These are phyloP conservation scores for Populus pruinosa DNA, from an alignment of 345 rosid genomes.

Conservation along the genomic window DNA sequence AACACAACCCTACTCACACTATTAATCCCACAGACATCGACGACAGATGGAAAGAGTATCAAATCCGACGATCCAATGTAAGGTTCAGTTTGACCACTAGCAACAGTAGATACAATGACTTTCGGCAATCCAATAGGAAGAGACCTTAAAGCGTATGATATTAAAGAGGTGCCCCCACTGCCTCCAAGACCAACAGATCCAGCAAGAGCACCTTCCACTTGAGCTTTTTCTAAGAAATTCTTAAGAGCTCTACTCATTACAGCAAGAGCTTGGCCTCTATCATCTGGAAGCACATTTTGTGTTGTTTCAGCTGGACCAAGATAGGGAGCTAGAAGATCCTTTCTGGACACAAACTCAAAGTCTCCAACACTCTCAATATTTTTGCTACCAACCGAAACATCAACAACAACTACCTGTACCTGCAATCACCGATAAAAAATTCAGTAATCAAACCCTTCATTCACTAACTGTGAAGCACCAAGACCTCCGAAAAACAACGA, in stretches of 20 bases:
- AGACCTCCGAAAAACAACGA: background rate
- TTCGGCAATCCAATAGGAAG: conserved; percentile 80
- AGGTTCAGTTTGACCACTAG: conserved; percentile 78
- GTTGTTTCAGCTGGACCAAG: conserved; percentile 24
- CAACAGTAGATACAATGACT: conserved; percentile 83
- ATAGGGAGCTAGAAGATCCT: conserved; percentile 48
- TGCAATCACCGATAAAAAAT: conserved; percentile 20
- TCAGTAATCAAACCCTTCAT: background rate
- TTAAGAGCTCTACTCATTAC: conserved; percentile 68
- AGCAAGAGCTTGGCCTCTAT: conserved; percentile 68
- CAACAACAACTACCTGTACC: conserved; percentile 68
- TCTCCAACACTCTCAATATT: conserved; percentile 36
- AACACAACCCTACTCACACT: conserved; percentile 76
- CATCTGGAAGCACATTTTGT: conserved; percentile 41
- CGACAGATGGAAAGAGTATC: conserved; percentile 75
- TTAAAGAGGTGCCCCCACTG: conserved; percentile 80
- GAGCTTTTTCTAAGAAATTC: conserved; percentile 40
- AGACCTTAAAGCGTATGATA: conserved; percentile 65
- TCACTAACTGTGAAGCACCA: background rate
- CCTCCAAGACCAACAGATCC: conserved; percentile 88
- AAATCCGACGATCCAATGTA: conserved; percentile 83
- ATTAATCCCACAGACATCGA: conserved; percentile 88
- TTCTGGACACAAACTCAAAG: conserved; percentile 48
- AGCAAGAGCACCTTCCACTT: conserved; percentile 33
- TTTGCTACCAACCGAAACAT: conserved; percentile 57